Evolutionary conservation across 2,329 filamentous ascomycete species (phyloP), one percentile per base, ranked within the genome.

Genomic region (Chaetomium globosum): DNA sequence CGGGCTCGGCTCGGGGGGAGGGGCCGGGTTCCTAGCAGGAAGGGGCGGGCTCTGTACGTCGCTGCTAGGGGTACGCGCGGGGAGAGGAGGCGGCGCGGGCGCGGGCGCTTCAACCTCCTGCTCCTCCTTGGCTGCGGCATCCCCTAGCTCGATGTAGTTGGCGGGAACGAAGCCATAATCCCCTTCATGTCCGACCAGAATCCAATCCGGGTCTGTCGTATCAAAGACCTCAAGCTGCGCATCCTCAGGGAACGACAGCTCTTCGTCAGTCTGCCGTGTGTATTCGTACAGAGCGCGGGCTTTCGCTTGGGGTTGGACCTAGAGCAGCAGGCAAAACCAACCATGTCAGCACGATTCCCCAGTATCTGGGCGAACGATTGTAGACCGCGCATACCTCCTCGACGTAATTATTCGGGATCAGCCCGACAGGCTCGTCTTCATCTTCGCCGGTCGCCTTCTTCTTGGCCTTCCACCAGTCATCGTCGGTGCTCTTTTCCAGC

Each of bases 251-350:
- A 99, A 98, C 28, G 94, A 98, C 10, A 99, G 83, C 79, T 99
- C 95, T 78, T 99, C 95, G 75, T 99, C 95, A 28, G 95, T 99
- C 80, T 99, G 95, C 72, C 94, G 87, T 59, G 91, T 91, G 77
- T 99, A 99, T 77, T 99, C 95, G 81, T 94, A 99, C n/a, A 98
- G 85, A n/a, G 95, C 92, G 77, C 90, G 93, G 58, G 94, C 95
- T 71, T 89, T 84, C 67, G 86, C 70, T 68, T 83, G 76, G 26
- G 89, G 86, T 75, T 81, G 78, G 65, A 87, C 85, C 84, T 89
- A 63, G 65, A 49, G 2, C 58, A 61, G 67, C 46, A 51, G 7
- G 39, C 39, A 43, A 31, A 52, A 33, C 21, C 31, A 60, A 8
- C 12, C 46, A 60, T n/a, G 48, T 60, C 33, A 60, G 58, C 51